Evolutionary conservation across 768 basidiomycete genomes (phyloP).

Genomic region (Auriscalpium orientale): DNA sequence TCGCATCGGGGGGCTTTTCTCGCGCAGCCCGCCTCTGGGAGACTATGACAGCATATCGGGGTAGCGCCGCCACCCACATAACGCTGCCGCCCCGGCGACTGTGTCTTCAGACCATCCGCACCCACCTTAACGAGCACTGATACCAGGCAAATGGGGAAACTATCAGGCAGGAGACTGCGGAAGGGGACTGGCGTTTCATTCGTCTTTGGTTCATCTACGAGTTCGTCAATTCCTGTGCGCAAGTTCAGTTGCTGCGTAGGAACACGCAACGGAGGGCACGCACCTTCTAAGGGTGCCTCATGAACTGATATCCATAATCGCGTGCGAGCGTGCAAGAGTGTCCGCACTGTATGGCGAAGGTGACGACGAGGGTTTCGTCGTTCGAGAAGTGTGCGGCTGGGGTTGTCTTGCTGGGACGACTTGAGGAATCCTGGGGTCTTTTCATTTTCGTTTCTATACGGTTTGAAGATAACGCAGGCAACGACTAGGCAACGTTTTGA

Average conservation of each 20-base stretch:
- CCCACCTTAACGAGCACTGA: no score
- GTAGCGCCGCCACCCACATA: no score
- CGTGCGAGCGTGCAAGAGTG: slow-evolving; percentile 81
- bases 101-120: no score
- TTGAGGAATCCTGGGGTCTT: no score
- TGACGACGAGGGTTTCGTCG: slow-evolving; percentile 68
- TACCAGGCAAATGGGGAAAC: no score
- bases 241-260: neutral
- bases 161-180: slow-evolving; percentile 40
- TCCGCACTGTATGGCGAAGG: slow-evolving; percentile 87
- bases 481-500: no score
- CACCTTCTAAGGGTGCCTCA: slow-evolving; percentile 87
- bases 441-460: no score
- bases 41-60: no score
- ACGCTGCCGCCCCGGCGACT: no score
- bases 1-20: no score
- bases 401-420: slow-evolving; percentile 94
- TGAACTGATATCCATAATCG: slow-evolving; percentile 86
- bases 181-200: slow-evolving; percentile 46
- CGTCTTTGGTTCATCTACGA: slow-evolving; percentile 92
- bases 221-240: slow-evolving; percentile 83
- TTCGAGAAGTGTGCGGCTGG: slow-evolving; percentile 72
- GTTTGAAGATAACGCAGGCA: no score
- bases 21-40: no score
- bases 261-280: slow-evolving; percentile 9